Conservation (phyloP, 169 alveolate species). For the Plasmodium sp. region DNA sequence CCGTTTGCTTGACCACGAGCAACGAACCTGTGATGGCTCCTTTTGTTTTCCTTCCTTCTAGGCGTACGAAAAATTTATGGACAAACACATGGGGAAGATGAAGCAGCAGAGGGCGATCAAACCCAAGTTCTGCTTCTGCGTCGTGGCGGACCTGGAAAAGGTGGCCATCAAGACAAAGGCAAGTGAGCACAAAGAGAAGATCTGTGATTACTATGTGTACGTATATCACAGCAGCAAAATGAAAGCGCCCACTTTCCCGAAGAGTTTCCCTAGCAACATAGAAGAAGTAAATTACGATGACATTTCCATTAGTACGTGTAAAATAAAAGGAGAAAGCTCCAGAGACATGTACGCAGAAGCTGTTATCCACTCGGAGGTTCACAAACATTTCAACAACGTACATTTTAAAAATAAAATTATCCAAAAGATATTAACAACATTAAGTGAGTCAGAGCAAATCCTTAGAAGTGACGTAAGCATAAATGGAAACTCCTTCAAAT, state of each 20-base stretch:
- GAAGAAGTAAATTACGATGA: conserved; percentile 35
- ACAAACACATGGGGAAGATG: conserved; percentile 30
- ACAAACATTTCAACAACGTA: conserved; percentile 19
- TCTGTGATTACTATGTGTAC: conserved; percentile 56
- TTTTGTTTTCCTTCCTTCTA: neutral
- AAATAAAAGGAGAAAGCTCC: conserved; percentile 63
- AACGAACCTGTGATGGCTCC: neutral
- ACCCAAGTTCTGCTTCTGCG: conserved; percentile 46
- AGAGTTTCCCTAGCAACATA: neutral
- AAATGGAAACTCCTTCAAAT: conserved; percentile 8
- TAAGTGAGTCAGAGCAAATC: conserved; percentile 6
- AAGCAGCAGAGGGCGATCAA: neutral
- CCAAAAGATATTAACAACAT: conserved; percentile 4
- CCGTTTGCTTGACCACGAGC: neutral
- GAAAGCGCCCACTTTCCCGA: conserved; percentile 16
- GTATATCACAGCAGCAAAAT: conserved; percentile 62
- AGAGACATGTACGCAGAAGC: conserved; percentile 76
- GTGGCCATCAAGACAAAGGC: conserved; percentile 20
- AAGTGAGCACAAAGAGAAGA: conserved; percentile 56
- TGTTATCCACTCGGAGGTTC: conserved; percentile 47
- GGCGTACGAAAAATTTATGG: conserved; percentile 59
- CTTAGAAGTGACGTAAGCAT: conserved; percentile 11
- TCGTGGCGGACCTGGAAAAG: conserved; percentile 50
- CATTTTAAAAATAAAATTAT: conserved; percentile 43
- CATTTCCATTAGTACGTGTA: conserved; percentile 49